Evolutionary conservation across 306 rosid genomes (phyloP).

Genomic region (Trifolium fragiferum): DNA sequence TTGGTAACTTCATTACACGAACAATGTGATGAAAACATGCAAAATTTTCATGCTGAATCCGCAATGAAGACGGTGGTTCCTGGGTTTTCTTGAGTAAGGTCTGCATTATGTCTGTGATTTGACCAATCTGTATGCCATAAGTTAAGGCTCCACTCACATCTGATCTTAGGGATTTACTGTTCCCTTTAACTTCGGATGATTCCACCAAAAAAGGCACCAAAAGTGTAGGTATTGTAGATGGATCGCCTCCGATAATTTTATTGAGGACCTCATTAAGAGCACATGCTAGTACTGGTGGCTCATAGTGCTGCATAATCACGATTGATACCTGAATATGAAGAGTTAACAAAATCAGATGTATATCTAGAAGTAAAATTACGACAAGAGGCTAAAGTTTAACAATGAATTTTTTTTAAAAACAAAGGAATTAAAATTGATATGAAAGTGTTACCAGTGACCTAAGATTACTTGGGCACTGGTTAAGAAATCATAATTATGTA

Average conservation of each 20-base stretch:
- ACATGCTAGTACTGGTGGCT: constrained; percentile 75
- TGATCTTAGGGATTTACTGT: constrained; percentile 46
- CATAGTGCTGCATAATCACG: constrained; percentile 66
- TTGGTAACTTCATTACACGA: constrained; percentile 60
- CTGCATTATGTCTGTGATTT: constrained; percentile 56
- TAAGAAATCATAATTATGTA: neutral
- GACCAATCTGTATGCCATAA: constrained; percentile 61
- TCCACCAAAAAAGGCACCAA: constrained; percentile 63
- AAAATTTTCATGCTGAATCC: constrained; percentile 64
- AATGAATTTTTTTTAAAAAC: neutral
- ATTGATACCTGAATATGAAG: constrained; percentile 64
- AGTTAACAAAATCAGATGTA: constrained; percentile 30
- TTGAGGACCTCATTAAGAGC: constrained; percentile 71
- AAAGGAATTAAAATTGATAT: neutral
- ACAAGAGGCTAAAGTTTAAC: constrained; percentile 7
- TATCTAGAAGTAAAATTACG: constrained; percentile 1
- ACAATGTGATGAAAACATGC: constrained; percentile 79
- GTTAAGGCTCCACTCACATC: constrained; percentile 42
- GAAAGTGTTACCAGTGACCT: neutral
- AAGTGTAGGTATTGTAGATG: constrained; percentile 57
- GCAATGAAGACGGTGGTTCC: constrained; percentile 55
- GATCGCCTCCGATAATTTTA: constrained; percentile 48
- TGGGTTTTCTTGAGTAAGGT: constrained; percentile 53
- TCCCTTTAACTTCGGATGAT: constrained; percentile 67
- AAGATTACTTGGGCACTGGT: neutral